Evolutionary conservation across 2,329 filamentous ascomycete species (phyloP).

Genomic region (Colletotrichum liaoningense): DNA sequence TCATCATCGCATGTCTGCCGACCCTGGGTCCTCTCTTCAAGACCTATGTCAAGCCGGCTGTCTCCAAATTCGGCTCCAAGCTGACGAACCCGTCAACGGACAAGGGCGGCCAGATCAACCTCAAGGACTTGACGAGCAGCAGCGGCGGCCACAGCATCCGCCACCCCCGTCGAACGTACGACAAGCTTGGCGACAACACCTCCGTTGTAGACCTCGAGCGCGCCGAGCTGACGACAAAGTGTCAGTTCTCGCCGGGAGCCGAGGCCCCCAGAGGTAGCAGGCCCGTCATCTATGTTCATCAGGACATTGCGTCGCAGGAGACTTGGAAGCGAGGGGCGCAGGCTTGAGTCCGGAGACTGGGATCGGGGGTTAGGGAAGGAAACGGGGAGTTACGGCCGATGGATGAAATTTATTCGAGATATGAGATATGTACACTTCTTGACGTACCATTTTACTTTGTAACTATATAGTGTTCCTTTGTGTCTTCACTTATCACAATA

Average conservation of each 20-base stretch:
- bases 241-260: conserved; percentile 17
- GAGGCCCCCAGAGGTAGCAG: conserved; percentile 11
- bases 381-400: too few relatives aligned
- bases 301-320: conserved; percentile 26
- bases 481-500: not conserved
- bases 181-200: conserved; percentile 20
- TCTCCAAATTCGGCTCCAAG: conserved; percentile 35
- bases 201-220: conserved; percentile 21
- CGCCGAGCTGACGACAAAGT: conserved; percentile 17
- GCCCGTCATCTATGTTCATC: conserved; percentile 30
- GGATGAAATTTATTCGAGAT: not conserved
- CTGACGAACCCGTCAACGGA: conserved; percentile 26
- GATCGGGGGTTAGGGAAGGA: not conserved
- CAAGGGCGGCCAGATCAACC: conserved; percentile 16
- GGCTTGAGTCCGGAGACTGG: not conserved
- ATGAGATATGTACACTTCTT: not conserved
- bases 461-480: not conserved
- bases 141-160: conserved; percentile 4
- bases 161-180: conserved; percentile 16
- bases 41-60: conserved; percentile 37
- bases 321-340: not conserved
- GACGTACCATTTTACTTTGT: not conserved
- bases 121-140: conserved; percentile 13
- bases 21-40: conserved; percentile 50
- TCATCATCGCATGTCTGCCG: conserved; percentile 55